A percentile compares a stretch with the other conserved stretches of the same genome.
phyloP scores from a whole-genome alignment of 208 protist species.

The Trypanosoma cruzi region DNA sequence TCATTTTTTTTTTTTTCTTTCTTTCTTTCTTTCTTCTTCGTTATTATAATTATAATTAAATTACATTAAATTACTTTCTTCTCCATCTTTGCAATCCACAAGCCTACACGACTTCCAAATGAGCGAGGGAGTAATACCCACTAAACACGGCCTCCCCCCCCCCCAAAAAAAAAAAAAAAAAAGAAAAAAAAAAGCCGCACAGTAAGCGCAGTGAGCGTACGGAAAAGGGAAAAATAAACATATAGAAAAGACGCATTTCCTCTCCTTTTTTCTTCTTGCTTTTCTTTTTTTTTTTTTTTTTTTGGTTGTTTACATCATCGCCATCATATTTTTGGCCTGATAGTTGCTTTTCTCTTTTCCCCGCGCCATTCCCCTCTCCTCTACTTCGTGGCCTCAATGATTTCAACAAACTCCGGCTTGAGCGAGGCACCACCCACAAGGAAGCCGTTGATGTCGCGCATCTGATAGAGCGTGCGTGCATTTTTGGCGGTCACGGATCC shows the following conservation, averaged over 20 bases:
- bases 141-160: too few species aligned
- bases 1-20: not conserved
- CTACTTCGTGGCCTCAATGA: conserved; percentile 90
- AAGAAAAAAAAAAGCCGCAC: not conserved
- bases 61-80: too few species aligned
- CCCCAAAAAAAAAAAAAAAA: not conserved
- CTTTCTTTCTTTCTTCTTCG: not conserved
- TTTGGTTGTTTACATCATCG: not conserved
- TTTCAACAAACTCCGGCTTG: conserved; percentile 95
- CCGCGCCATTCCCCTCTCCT: conserved; percentile 10
- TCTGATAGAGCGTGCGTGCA: conserved; percentile 82
- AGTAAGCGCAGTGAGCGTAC: too few species aligned
- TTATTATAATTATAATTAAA: too few species aligned
- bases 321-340: too few species aligned
- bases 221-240: too few species aligned
- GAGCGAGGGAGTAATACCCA: too few species aligned
- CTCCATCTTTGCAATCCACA: too few species aligned
- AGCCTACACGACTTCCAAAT: too few species aligned
- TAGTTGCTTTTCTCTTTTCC: not conserved
- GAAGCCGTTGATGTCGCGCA: conserved; percentile 98
- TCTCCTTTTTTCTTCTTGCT: conserved; percentile 10
- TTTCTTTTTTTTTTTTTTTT: not conserved
- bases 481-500: conserved; percentile 96
- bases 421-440: conserved; percentile 98
- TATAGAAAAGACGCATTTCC: not conserved